A percentile compares a stretch with the other conserved stretches of the same genome.
These are phyloP conservation scores for Mycena venus DNA, from an alignment of 768 basidiomycete genomes.

Conservation along the genomic window DNA sequence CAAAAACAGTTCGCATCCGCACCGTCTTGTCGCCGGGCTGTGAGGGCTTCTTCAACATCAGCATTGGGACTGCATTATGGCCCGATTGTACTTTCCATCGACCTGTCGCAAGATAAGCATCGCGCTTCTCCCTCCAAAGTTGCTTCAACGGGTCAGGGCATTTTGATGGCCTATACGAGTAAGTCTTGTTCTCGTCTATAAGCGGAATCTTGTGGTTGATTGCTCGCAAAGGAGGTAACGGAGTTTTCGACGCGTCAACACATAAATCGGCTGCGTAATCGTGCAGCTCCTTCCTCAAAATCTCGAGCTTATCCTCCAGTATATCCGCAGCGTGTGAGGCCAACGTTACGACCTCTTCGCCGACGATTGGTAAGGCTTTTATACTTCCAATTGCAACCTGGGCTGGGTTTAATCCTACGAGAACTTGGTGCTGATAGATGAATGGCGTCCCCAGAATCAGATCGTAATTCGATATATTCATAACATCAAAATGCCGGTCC, in stretches of 20 bases:
- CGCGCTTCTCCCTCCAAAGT: conserved; percentile 27
- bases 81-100: conserved; percentile 38
- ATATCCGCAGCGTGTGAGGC: conserved; percentile 1
- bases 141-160: conserved; percentile 41
- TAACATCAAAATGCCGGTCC: conserved; percentile 41
- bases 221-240: neutral
- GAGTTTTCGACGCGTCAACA: neutral
- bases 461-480: conserved; percentile 48
- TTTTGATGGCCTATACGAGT: conserved; percentile 36
- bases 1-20: conserved; percentile 38
- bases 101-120: conserved; percentile 33
- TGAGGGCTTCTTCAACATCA: conserved; percentile 34
- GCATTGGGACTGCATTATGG: conserved; percentile 39
- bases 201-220: neutral
- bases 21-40: neutral
- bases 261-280: conserved; percentile 32
- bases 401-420: conserved; percentile 29
- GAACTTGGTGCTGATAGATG: conserved; percentile 35
- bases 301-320: conserved; percentile 12
- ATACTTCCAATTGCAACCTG: conserved; percentile 22
- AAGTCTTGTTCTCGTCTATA: conserved; percentile 21
- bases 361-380: too few relatives aligned
- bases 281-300: neutral
- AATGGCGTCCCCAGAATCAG: conserved; percentile 47
- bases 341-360: conserved; percentile 13